Evolutionary conservation across 768 basidiomycete species (phyloP).

Genomic region (Gautieria morchelliformis): DNA sequence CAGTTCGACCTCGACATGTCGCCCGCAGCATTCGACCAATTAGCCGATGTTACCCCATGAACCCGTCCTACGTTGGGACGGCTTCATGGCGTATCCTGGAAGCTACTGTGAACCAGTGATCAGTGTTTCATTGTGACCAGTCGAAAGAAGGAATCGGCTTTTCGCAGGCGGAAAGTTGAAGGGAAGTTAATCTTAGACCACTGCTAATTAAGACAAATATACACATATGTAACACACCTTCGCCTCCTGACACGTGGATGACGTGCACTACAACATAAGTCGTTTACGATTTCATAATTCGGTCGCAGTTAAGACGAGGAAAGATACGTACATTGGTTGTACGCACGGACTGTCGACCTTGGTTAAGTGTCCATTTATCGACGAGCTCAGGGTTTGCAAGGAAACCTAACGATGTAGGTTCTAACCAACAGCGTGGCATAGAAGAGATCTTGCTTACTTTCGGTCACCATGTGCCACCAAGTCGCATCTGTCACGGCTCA

Average conservation of each 20-base stretch:
- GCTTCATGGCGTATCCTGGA: slow-evolving; percentile 18
- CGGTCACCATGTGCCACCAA: slow-evolving; percentile 19
- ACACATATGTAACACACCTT: slow-evolving; percentile 9
- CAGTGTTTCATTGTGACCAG: too few species aligned
- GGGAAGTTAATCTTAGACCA: too few species aligned
- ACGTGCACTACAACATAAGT: slow-evolving; percentile 17
- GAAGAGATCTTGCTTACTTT: not conserved
- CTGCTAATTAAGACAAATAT: too few species aligned
- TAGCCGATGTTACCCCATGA: slow-evolving; percentile 14
- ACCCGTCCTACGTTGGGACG: slow-evolving; percentile 13
- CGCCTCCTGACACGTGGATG: slow-evolving; percentile 14
- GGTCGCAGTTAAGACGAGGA: too few species aligned
- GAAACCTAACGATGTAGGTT: slow-evolving; percentile 8
- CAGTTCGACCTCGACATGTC: slow-evolving; percentile 8
- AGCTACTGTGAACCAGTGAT: not conserved
- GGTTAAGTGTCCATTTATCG: slow-evolving; percentile 15
- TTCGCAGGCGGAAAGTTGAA: too few species aligned
- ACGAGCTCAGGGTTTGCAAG: slow-evolving; percentile 11
- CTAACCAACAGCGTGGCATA: not conserved
- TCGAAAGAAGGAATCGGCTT: too few species aligned
- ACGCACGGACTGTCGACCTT: slow-evolving; percentile 12
- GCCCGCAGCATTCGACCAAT: slow-evolving; percentile 19
- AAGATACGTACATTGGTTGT: too few species aligned
- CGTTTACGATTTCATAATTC: too few species aligned
- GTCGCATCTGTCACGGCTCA: too few species aligned